These are phyloP conservation scores for Dipteronia dyeriana DNA, from an alignment of 345 rosid genomes.

Conservation along the genomic window DNA sequence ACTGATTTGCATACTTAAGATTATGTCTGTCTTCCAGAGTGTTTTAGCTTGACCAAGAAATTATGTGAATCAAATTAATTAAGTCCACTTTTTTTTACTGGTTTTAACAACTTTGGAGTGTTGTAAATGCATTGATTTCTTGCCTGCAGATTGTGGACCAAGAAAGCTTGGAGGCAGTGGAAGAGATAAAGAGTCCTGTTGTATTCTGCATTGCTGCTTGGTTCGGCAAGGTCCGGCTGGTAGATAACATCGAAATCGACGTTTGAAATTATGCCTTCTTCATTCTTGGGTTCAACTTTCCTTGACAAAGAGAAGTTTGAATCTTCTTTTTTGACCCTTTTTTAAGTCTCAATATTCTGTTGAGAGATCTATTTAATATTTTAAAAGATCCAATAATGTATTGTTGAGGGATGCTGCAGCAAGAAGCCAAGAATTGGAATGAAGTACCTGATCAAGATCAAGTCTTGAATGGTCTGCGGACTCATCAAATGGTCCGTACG, in stretches of 20 bases:
- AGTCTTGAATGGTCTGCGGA: too few species aligned
- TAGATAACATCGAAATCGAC: slow-evolving; percentile 79
- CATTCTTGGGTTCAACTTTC: not conserved
- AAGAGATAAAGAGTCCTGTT: slow-evolving; percentile 55
- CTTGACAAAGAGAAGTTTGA: not conserved
- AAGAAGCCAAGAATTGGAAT: not conserved
- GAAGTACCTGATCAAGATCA: too few species aligned
- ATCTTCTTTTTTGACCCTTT: not conserved
- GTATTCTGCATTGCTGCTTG: slow-evolving; percentile 76
- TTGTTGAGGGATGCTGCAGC: not conserved
- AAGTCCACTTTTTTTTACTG: not conserved
- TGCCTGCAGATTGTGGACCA: slow-evolving; percentile 63
- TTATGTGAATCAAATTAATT: not conserved
- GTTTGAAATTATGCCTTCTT: slow-evolving; percentile 5
- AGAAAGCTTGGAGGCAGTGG: slow-evolving; percentile 59
- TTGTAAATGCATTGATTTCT: slow-evolving; percentile 2
- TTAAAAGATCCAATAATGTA: not conserved
- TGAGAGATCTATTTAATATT: not conserved
- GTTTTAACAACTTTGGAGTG: not conserved
- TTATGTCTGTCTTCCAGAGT: not conserved
- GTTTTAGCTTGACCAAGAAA: not conserved
- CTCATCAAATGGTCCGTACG: too few species aligned
- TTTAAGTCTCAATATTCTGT: not conserved
- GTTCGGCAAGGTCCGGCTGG: slow-evolving; percentile 83
- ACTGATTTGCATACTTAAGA: too few species aligned